Evolutionary conservation across 106 monocot species (phyloP).

Genomic region (Phalaenopsis aphrodite): DNA sequence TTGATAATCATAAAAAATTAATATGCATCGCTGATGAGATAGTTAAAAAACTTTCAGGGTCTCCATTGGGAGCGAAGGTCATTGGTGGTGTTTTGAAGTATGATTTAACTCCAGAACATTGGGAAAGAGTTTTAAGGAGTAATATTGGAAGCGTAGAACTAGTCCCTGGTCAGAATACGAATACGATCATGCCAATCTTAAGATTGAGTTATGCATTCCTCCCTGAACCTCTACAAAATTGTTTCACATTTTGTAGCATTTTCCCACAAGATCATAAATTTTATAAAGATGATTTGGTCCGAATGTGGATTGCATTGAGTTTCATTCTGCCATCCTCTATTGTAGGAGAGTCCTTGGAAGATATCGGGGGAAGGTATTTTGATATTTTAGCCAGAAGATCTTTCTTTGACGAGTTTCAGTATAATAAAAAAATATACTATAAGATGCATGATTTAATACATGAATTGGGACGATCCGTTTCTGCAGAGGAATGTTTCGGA

Average conservation of each 20-base stretch:
- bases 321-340: conserved; percentile 7
- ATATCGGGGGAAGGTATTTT: conserved; percentile 17
- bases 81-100: background rate
- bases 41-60: background rate
- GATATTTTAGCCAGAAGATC: too few species aligned
- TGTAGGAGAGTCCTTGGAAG: conserved; percentile 8
- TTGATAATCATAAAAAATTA: background rate
- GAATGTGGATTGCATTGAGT: conserved; percentile 23
- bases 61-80: background rate
- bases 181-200: conserved; percentile 13
- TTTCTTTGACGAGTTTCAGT: too few species aligned
- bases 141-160: background rate
- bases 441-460: conserved; percentile 22
- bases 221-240: conserved; percentile 4
- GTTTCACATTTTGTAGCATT: conserved; percentile 5
- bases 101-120: background rate
- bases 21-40: background rate
- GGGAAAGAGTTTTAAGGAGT: background rate
- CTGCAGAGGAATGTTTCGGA: conserved; percentile 17
- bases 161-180: background rate
- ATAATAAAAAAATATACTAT: too few species aligned
- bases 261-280: conserved; percentile 21
- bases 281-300: conserved; percentile 4
- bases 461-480: conserved; percentile 10
- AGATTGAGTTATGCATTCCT: conserved; percentile 28